A percentile compares a stretch with the other conserved stretches of the same genome.
Conservation (phyloP, 306 rosid species). For the Pyrus communis region DNA sequence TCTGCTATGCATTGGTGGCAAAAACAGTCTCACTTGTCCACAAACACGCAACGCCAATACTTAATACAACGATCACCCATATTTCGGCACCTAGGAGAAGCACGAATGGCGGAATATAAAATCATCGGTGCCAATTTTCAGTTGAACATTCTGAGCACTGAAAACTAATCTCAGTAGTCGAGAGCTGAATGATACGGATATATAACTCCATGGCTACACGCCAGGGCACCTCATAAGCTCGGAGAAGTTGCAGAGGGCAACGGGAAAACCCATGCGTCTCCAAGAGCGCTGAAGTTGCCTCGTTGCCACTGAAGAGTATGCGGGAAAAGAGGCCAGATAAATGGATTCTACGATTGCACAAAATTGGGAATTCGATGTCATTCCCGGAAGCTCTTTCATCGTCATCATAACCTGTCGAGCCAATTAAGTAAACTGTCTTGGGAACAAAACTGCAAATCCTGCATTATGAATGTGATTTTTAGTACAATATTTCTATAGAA, state of each 20-base stretch:
- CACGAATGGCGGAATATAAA: not conserved
- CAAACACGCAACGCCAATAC: not conserved
- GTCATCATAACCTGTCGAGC: constrained; percentile 40
- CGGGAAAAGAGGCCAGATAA: not conserved
- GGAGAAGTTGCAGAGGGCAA: constrained; percentile 3
- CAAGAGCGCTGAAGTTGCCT: not conserved
- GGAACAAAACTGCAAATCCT: constrained; percentile 65
- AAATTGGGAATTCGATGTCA: constrained; percentile 14
- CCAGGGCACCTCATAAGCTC: not conserved
- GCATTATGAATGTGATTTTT: constrained; percentile 13
- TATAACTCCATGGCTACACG: not conserved
- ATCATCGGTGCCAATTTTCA: not conserved
- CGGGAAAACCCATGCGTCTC: not conserved
- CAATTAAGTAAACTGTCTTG: constrained; percentile 60
- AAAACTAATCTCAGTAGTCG: not conserved
- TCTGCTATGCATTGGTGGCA: constrained; percentile 3
- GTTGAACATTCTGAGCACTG: not conserved
- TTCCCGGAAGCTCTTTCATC: constrained; percentile 7
- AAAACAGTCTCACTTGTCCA: not conserved
- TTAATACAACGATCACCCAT: not conserved
- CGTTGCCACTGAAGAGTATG: not conserved
- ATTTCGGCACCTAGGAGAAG: not conserved
- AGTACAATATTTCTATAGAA: constrained; percentile 2
- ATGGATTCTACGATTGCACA: constrained; percentile 7
- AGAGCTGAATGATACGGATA: not conserved